phyloP scores from a whole-genome alignment of 2,329 filamentous ascomycete genomes.

The Pseudogymnoascus sp. region DNA sequence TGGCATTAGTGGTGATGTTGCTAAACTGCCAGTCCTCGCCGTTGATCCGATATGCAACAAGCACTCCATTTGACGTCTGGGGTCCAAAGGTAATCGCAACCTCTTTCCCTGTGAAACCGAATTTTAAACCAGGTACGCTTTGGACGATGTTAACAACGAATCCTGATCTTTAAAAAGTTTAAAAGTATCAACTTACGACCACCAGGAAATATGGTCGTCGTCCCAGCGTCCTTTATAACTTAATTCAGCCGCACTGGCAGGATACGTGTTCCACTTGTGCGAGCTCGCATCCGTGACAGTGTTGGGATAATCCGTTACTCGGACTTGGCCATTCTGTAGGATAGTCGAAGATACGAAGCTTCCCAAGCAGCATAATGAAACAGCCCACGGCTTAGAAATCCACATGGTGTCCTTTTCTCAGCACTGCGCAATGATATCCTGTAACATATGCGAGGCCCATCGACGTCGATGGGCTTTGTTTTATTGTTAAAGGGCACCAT shows the following conservation, averaged over 20 bases:
- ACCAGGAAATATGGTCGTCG: constrained; percentile 50
- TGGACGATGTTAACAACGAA: neutral
- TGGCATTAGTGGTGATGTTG: constrained; percentile 47
- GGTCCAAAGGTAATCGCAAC: constrained; percentile 22
- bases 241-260: constrained; percentile 43
- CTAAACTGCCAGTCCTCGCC: constrained; percentile 53
- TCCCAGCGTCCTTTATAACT: constrained; percentile 57
- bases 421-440: neutral
- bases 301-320: constrained; percentile 34
- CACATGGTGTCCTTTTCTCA: constrained; percentile 1
- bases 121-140: constrained; percentile 21
- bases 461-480: neutral
- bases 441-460: neutral
- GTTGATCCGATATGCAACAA: constrained; percentile 49
- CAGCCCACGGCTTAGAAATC: neutral
- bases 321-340: constrained; percentile 30
- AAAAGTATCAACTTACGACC: constrained; percentile 37
- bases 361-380: neutral
- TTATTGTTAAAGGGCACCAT: neutral
- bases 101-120: constrained; percentile 21
- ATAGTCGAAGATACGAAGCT: constrained; percentile 21
- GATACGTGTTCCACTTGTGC: constrained; percentile 40
- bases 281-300: constrained; percentile 31
- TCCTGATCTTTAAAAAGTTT: neutral
- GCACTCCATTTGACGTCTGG: constrained; percentile 27